These are phyloP conservation scores for Adenanthera pavonina DNA, from an alignment of 306 rosid genomes.

Conservation along the genomic window DNA sequence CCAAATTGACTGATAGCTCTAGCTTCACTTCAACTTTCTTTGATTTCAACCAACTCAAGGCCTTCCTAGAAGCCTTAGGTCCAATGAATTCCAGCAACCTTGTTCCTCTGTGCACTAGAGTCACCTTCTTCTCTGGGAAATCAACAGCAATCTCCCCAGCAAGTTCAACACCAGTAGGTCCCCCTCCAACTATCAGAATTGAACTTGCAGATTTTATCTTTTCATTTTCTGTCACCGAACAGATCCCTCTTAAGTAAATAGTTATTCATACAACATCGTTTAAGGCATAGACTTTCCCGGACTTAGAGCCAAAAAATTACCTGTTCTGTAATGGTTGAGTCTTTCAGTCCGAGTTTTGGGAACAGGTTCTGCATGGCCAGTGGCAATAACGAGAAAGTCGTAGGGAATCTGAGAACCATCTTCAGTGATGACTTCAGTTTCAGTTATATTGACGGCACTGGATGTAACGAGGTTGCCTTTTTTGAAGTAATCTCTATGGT, in stretches of 20 bases:
- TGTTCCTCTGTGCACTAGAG: conserved; percentile 75
- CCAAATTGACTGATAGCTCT: conserved; percentile 60
- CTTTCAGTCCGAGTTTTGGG: conserved; percentile 67
- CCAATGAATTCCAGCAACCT: conserved; percentile 84
- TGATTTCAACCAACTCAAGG: conserved; percentile 65
- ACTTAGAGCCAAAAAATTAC: conserved; percentile 42
- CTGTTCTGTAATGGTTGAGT: conserved; percentile 62
- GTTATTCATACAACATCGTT: not conserved
- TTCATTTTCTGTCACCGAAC: conserved; percentile 53
- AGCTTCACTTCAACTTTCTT: conserved; percentile 72
- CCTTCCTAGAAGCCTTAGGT: conserved; percentile 67
- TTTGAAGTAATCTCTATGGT: conserved; percentile 76
- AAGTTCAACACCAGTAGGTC: conserved; percentile 94
- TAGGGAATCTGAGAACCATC: conserved; percentile 64
- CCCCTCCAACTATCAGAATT: conserved; percentile 83
- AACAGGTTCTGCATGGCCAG: conserved; percentile 63
- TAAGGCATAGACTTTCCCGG: not conserved
- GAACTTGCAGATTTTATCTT: conserved; percentile 74
- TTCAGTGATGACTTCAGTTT: conserved; percentile 69
- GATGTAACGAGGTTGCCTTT: conserved; percentile 67
- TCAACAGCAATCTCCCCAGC: conserved; percentile 83
- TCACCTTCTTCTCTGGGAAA: conserved; percentile 72
- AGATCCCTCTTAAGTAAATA: not conserved
- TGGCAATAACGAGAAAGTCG: conserved; percentile 81
- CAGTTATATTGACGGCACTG: conserved; percentile 58